phyloP scores from a whole-genome alignment of 2,329 filamentous ascomycete genomes.

The Xylaria sp. region DNA sequence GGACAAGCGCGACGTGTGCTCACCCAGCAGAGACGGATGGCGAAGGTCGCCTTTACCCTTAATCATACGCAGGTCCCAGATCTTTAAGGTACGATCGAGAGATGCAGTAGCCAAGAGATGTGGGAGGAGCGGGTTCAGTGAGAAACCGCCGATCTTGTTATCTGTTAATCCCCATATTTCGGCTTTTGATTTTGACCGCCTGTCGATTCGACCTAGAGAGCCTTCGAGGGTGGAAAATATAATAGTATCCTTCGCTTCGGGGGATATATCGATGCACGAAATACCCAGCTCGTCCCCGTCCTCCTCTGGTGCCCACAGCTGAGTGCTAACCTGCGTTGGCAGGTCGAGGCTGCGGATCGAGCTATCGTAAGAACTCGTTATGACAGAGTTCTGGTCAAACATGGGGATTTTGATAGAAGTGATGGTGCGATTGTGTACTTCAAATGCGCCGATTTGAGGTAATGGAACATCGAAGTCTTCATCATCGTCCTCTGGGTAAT shows the following conservation, averaged over 20 bases:
- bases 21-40: slow-evolving; percentile 76
- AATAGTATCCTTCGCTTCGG: slow-evolving; percentile 75
- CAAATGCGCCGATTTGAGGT: slow-evolving; percentile 87
- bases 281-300: slow-evolving; percentile 78
- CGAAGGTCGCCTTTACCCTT: slow-evolving; percentile 68
- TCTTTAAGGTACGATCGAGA: slow-evolving; percentile 85
- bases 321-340: slow-evolving; percentile 78
- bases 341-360: slow-evolving; percentile 90
- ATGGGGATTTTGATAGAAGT: slow-evolving; percentile 83
- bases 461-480: slow-evolving; percentile 74
- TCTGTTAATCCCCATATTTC: slow-evolving; percentile 82
- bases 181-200: slow-evolving; percentile 67
- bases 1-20: slow-evolving; percentile 83
- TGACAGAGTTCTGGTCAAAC: slow-evolving; percentile 77
- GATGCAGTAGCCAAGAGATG: slow-evolving; percentile 90
- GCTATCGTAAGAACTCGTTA: slow-evolving; percentile 90
- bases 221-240: slow-evolving; percentile 91
- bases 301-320: slow-evolving; percentile 81
- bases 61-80: slow-evolving; percentile 87
- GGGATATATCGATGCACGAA: slow-evolving; percentile 83
- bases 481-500: slow-evolving; percentile 68
- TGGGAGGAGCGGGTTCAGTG: slow-evolving; percentile 79
- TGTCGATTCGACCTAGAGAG: slow-evolving; percentile 81
- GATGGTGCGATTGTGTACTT: slow-evolving; percentile 89
- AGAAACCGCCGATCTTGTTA: slow-evolving; percentile 96